Base-by-base conservation (phyloP, 2,329 filamentous ascomycete genomes). In the Cladosporium colombiae region DNA sequence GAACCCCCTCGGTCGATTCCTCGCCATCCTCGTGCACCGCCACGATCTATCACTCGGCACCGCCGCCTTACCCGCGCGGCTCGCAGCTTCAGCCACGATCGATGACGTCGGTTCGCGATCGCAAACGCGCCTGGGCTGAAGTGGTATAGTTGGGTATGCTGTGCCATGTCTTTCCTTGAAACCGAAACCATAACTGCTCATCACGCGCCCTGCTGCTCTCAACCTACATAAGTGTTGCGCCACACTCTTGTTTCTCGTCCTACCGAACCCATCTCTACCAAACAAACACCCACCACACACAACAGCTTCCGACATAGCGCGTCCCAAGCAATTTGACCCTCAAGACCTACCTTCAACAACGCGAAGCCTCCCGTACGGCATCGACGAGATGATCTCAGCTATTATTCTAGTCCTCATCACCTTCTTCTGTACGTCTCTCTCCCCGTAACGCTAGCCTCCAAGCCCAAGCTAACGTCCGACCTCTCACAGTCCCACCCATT, bases 391-490 rank as follows among this genome's bases (percentile, higher is more conserved):
- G 75, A 75, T 77, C 65, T 73, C 72, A 23, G 75, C 75, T 4
- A 73, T 82, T 57, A 70, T 82, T 55, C 74, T 82, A 31, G 76
- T 82, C 52, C 74, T 82, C 67, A 76, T 82, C 67, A 81, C 81
- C 35, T 76, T 82, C 71, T 79, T 83, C 73, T 64, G 79, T 81
- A 74, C 49, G 76, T 68, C 25, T 40, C 4, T 35, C 40, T 60
- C 27, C 29, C 3, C 10, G 14, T 13, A 14, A 49, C 31, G 25
- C 8, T 21, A 8, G 21, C n/a, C 44, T n/a, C 23, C 3, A 49
- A 57, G 27, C 46, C 33, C 21, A 50, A 46, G 40, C 58, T 68
- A 44, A 65, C 60, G 5, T 5, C 23, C 23, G 62, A 55, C 40
- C 31, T 56, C 40, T 29, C 37, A 56, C 69, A 81, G 80, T 82